Evolutionary conservation across 805 yeast genomes (phyloP).

Genomic region (Candida boleticola): DNA sequence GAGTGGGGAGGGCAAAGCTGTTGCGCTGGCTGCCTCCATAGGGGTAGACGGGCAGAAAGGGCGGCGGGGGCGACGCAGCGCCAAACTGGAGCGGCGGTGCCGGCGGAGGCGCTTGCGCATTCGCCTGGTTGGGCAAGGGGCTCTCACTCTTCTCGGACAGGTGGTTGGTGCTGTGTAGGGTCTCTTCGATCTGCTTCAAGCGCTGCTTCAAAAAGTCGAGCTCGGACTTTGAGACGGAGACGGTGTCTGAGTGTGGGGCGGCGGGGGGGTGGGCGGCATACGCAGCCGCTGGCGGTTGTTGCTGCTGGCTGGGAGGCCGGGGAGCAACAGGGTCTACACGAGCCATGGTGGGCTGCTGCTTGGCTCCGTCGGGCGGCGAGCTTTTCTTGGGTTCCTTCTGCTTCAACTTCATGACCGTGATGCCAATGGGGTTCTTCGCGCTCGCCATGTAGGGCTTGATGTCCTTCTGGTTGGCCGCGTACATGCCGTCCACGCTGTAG

Average conservation of each 20-base stretch:
- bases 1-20: no score
- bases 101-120: no score
- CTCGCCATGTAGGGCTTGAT: conserved; percentile 16
- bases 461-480: background rate
- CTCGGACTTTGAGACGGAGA: conserved; percentile 10
- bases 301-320: no score
- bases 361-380: no score
- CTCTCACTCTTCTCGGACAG: background rate
- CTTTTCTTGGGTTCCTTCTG: background rate
- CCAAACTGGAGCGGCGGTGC: no score
- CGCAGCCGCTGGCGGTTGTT: no score
- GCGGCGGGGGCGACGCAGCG: no score
- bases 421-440: conserved; percentile 18
- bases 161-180: no score
- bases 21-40: no score
- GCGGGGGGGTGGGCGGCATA: background rate
- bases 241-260: background rate
- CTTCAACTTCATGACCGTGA: conserved; percentile 4
- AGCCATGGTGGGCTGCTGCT: no score
- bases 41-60: no score
- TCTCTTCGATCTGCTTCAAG: conserved; percentile 14
- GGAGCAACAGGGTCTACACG: no score
- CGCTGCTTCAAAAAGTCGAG: conserved; percentile 18
- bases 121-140: background rate
- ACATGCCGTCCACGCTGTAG: conserved; percentile 6